phyloP scores from a whole-genome alignment of 257 asterid genomes.

The Penstemon davidsonii region DNA sequence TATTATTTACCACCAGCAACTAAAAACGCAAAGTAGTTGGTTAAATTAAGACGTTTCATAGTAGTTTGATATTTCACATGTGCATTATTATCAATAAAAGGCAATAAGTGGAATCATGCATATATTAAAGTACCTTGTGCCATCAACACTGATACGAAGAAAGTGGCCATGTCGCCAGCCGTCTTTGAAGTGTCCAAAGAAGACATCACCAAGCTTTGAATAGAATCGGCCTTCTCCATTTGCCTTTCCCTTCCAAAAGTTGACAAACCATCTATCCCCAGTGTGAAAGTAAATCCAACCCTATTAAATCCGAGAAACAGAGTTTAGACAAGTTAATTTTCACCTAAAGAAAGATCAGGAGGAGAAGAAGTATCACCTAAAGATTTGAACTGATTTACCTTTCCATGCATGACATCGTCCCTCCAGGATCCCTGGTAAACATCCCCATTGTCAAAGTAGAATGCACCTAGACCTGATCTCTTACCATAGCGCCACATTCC shows the following conservation, averaged over 20 bases:
- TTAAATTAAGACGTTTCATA: too few species aligned
- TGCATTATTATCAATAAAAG: constrained; percentile 8
- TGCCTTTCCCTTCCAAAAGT: constrained; percentile 96
- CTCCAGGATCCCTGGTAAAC: constrained; percentile 97
- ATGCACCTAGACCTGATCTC: constrained; percentile 84
- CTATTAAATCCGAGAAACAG: constrained; percentile 36
- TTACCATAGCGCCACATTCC: constrained; percentile 98
- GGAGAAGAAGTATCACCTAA: constrained; percentile 7
- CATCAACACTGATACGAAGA: constrained; percentile 78
- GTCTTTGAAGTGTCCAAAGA: constrained; percentile 93
- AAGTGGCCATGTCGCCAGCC: constrained; percentile 94
- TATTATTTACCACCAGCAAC: too few species aligned
- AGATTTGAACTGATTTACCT: constrained; percentile 48
- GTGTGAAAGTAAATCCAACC: constrained; percentile 95
- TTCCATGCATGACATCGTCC: constrained; percentile 97
- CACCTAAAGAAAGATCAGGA: constrained; percentile 3
- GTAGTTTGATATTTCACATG: too few species aligned
- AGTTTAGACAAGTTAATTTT: constrained; percentile 13
- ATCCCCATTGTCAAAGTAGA: constrained; percentile 86
- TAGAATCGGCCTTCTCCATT: constrained; percentile 96
- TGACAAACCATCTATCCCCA: constrained; percentile 92
- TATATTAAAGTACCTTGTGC: constrained; percentile 58
- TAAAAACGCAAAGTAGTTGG: too few species aligned
- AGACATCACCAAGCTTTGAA: constrained; percentile 76
- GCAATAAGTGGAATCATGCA: constrained; percentile 14